Conservation (phyloP, 208 protist species). For the Wallacemonas sp. region DNA sequence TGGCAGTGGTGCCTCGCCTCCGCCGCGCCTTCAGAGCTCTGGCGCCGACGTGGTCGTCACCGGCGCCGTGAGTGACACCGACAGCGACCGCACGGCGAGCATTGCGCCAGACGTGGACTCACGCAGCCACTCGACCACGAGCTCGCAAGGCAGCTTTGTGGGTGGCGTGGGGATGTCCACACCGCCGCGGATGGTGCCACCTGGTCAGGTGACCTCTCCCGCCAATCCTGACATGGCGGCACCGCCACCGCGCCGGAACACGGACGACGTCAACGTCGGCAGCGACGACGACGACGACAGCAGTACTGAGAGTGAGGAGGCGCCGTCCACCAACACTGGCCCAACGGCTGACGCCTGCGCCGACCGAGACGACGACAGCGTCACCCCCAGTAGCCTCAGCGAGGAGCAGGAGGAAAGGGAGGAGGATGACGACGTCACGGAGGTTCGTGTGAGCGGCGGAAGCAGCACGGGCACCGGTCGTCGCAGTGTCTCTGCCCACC, state of each 20-base stretch:
- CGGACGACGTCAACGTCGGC: slow-evolving; percentile 2
- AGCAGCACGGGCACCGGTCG: slow-evolving; percentile 5
- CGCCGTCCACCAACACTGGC: neutral
- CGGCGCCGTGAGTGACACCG: slow-evolving; percentile 6
- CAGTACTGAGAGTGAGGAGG: neutral
- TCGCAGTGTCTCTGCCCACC: neutral
- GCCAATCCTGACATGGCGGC: neutral
- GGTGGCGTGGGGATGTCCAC: neutral
- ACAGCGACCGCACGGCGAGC: slow-evolving; percentile 49
- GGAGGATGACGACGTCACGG: neutral
- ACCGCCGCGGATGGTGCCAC: neutral
- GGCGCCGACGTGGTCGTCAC: too few relatives aligned
- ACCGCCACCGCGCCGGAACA: neutral
- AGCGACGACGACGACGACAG: neutral
- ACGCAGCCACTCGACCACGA: slow-evolving; percentile 21
- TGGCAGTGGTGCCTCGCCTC: neutral
- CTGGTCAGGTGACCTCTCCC: neutral
- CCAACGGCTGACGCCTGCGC: neutral
- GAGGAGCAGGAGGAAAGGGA: slow-evolving; percentile 30
- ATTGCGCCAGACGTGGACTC: slow-evolving; percentile 25
- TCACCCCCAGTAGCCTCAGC: slow-evolving; percentile 59
- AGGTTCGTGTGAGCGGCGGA: neutral
- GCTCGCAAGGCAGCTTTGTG: slow-evolving; percentile 8
- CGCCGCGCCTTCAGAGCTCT: too few relatives aligned
- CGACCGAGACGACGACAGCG: slow-evolving; percentile 27